Evolutionary conservation across 2,329 filamentous ascomycete species (phyloP).

Genomic region (Arthroderma sp.): DNA sequence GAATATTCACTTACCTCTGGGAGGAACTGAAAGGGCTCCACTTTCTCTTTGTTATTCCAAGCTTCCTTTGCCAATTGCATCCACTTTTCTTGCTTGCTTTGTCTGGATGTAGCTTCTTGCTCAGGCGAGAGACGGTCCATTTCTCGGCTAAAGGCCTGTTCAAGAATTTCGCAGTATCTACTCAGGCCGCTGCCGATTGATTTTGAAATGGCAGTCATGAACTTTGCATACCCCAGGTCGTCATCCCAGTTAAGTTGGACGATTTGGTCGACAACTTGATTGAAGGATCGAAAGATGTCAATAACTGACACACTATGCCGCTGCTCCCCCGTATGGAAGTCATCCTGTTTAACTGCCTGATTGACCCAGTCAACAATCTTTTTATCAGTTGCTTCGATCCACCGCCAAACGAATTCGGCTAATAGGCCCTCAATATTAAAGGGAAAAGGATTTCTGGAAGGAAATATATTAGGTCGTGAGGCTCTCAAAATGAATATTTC

Average conservation of each 20-base stretch:
- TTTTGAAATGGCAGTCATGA: conserved; percentile 88
- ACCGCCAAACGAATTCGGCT: conserved; percentile 89
- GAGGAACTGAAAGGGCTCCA: conserved; percentile 94
- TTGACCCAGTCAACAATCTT: conserved; percentile 77
- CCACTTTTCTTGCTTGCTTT: conserved; percentile 82
- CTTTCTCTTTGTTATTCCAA: conserved; percentile 80
- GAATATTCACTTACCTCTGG: conserved; percentile 52
- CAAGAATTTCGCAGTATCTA: conserved; percentile 81
- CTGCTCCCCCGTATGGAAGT: conserved; percentile 69
- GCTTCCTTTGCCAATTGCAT: conserved; percentile 88
- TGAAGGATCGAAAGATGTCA: conserved; percentile 88
- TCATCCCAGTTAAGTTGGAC: conserved; percentile 83
- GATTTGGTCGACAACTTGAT: conserved; percentile 78
- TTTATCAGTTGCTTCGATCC: conserved; percentile 69
- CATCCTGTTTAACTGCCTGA: conserved; percentile 78
- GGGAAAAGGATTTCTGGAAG: conserved; percentile 48
- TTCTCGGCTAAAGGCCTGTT: conserved; percentile 71
- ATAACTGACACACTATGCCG: conserved; percentile 87
- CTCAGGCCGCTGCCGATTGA: conserved; percentile 71
- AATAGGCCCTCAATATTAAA: conserved; percentile 80
- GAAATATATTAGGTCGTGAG: conserved; percentile 17
- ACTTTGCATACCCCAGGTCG: conserved; percentile 83
- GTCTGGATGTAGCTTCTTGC: conserved; percentile 63
- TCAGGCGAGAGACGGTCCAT: conserved; percentile 88
- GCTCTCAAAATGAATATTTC: not conserved